Evolutionary conservation across 768 basidiomycete species (phyloP), one percentile per base, ranked within the genome.

Genomic region (Pleurotus platypus): DNA sequence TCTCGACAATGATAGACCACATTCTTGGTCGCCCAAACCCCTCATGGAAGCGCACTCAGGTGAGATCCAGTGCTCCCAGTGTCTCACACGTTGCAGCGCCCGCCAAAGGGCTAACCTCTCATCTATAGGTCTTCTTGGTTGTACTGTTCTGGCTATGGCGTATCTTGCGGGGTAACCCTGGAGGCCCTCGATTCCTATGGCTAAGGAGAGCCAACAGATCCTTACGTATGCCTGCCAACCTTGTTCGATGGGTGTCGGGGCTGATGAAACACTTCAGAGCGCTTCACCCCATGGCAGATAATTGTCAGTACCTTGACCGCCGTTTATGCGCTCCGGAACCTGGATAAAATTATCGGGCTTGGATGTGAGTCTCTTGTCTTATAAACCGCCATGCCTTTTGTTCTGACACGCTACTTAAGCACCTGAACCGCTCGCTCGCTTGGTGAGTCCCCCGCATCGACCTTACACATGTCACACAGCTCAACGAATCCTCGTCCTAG

Each of bases 261-360:
- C 49, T 56, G 39, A 40, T 47, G 39, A 38, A 38, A 49, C 18
- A 38, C 62, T 59, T 43, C 67, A 93, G 87, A 79, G 66, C 84
- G 85, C 18, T 96, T 93, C 75, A 89, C 94, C 0, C 97, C 97
- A n/a, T 99, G 94, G 89, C 95, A 99, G 67, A 79, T 98, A 64
- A 82, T 98, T 49, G 80, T 93, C 56, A 89, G 84, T 62, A 92
- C 94, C 0, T 73, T 97, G 57, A 97, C 94, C 1, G 70, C 83
- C 26, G 76, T 96, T 4, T 99, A 98, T 68, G 87, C 91, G 15
- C 67, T 89, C 48, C 78, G 90, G 11, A 91, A 98, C 70, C 72
- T 94, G 11, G 94, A 95, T 70, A 89, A 87, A 71, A 78, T 97
- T 13, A 69, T 95, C 5, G 94, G 93, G 3, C 75, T 96, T 13